Evolutionary conservation across 495 filamentous ascomycete genomes (phyloP).

Genomic region (Apodospora peruviana): DNA sequence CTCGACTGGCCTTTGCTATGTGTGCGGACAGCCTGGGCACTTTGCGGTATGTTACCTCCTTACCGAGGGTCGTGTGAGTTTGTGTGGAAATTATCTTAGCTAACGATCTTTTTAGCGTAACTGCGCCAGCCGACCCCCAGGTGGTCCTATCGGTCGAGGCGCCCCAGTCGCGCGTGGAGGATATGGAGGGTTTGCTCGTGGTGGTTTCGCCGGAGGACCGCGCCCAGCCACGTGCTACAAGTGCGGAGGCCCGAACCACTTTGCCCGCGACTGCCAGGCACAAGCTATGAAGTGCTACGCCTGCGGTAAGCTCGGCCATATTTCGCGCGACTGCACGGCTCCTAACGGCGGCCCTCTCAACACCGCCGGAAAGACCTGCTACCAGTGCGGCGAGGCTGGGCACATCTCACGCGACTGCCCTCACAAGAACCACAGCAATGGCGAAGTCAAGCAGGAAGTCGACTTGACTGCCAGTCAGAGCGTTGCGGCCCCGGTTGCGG

Average conservation of each 20-base stretch:
- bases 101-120: conserved; percentile 53
- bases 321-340: conserved; percentile 94
- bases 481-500: conserved; percentile 19
- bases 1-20: conserved; percentile 85
- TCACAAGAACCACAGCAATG: conserved; percentile 48
- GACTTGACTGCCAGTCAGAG: conserved; percentile 14
- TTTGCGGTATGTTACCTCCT: conserved; percentile 47
- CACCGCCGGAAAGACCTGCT: conserved; percentile 96
- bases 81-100: conserved; percentile 8
- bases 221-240: conserved; percentile 97
- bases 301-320: conserved; percentile 97
- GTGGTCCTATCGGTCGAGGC: conserved; percentile 57
- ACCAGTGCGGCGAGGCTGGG: conserved; percentile 89
- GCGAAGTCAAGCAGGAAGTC: conserved; percentile 36
- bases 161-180: conserved; percentile 50
- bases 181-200: conserved; percentile 38
- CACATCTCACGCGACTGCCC: conserved; percentile 96
- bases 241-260: conserved; percentile 98
- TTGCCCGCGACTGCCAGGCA: conserved; percentile 96
- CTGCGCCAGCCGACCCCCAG: conserved; percentile 65
- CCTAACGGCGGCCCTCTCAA: conserved; percentile 95
- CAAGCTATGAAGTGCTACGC: conserved; percentile 99
- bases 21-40: conserved; percentile 88
- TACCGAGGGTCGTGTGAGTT: not conserved
- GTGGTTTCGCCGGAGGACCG: conserved; percentile 61